Evolutionary conservation across 2,329 filamentous ascomycete genomes (phyloP), one percentile per base, ranked within the genome.

Genomic region (Phialophora chinensis): DNA sequence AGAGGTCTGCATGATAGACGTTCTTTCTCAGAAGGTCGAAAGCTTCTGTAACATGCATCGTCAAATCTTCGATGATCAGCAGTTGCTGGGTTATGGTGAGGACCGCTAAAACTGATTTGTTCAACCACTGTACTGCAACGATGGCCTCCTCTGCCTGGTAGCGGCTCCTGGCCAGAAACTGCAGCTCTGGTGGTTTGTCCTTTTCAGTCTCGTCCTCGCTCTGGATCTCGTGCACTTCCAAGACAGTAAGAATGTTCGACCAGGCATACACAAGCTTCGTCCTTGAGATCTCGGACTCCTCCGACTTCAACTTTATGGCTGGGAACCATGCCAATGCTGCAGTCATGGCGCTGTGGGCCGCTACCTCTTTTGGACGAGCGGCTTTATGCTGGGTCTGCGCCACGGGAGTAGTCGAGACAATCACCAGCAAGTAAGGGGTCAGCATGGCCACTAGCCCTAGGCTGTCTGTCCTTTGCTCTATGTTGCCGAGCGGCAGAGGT

Each of bases 241-340:
- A 81, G 4, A 99, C 89, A 0, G 93, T 98, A 71, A 99, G 81
- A n/a, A 98, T 88, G 74, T 98, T 98, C 1, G 95, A 98, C 95
- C 95, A 99, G 78, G 93, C 97, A 80, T 99, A 99, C 0, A 92
- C 94, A 20, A 99, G 85, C 77, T 99, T 98, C 7, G 88, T 86
- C 73, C 88, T 90, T 4, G 87, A 88, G 0, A 86, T 87, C 55
- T 86, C 84, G 1, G 86, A 82, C 68, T 92, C 89, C 10, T 88
- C 86, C 17, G 87, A 86, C 77, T 98, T 98, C 52, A 99, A 82
- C 75, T 91, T 95, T 54, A 99, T 95, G 1, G 93, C 93, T 1
- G 95, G 95, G 75, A 99, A 99, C 95, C 95, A 99, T 38, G 95
- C 93, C 58, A 99, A 80, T 73, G 94, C 97, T 2, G 94, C 96